Evolutionary conservation across 768 basidiomycete genomes (phyloP), one percentile per base, ranked within the genome.

Genomic region (Lyophyllum shimeji): DNA sequence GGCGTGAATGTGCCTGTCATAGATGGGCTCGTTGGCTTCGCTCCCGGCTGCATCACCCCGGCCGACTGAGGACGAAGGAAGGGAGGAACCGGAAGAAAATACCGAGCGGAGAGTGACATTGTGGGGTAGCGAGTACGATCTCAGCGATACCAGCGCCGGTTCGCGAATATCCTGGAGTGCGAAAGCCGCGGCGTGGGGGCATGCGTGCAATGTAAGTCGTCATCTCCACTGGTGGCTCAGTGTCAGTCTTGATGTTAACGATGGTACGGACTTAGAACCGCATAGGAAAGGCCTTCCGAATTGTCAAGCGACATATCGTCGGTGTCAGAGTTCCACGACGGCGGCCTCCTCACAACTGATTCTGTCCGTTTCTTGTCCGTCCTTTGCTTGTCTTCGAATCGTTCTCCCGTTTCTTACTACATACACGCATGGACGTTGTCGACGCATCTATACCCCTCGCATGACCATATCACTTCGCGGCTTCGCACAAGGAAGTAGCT

Each of bases 21-120:
- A 55, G 53, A 55, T 55, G 48, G 17, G 31, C 21, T 56, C 55
- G 3, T 15, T 50, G 4, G 33, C 43, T 25, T 56, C 55, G n/a
- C 55, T 56, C 21, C 42, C 55, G 3, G 7, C 48, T 7, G 29
- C 29, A 8, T 56, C 40, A 42, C 48, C 55, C 1, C 46, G 25
- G 1, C 31, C n/a, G 20, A 15, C 24, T 18, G 33, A 47, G 17
- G 46, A n/a, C 20, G 29, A 33, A 7, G 48, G 50, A 25, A 13
- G 23, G 13, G 12, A 13, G 34, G n/a, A 25, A 34, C 46, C 40
- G 4, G 48, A 33, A 34, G 48, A 37, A 25, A 21, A 8, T 15
- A 18, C 24, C 27, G 13, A 17, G 17, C 47, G 31, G 8, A 33
- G 25, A 23, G n/a, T 20, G 20, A 49, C 53, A n/a, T 2, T 40